A percentile compares a stretch with the other conserved stretches of the same genome.
phyloP scores from a whole-genome alignment of 768 basidiomycete genomes.

The Zangia roseola region DNA sequence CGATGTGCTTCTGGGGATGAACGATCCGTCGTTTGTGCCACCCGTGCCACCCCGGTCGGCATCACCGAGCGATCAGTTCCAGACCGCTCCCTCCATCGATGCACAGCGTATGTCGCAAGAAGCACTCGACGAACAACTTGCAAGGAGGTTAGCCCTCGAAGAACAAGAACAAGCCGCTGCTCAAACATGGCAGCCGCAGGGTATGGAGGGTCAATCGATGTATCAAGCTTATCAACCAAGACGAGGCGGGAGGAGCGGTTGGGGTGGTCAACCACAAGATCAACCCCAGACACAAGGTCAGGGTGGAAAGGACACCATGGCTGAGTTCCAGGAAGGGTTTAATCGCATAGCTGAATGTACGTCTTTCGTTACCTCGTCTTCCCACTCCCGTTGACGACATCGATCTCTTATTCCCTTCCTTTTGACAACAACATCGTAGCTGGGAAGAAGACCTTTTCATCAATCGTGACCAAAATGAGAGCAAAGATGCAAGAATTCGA shows the following conservation, averaged over 20 bases:
- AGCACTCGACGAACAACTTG: conserved; percentile 78
- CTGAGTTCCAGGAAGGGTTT: conserved; percentile 74
- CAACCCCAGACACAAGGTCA: conserved; percentile 13
- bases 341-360: conserved; percentile 75
- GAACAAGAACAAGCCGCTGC: conserved; percentile 37
- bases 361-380: conserved; percentile 22
- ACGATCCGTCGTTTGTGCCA: conserved; percentile 70
- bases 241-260: conserved; percentile 8
- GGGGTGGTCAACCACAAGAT: neutral
- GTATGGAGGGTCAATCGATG: conserved; percentile 4
- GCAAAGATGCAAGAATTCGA: conserved; percentile 85
- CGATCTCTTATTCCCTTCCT: neutral
- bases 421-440: conserved; percentile 35
- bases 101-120: conserved; percentile 45
- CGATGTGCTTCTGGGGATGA: conserved; percentile 80
- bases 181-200: conserved; percentile 20
- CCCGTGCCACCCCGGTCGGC: conserved; percentile 15
- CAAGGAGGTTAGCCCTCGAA: conserved; percentile 67
- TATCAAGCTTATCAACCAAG: conserved; percentile 28
- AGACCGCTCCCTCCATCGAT: conserved; percentile 25
- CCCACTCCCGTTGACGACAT: neutral
- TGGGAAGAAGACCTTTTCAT: conserved; percentile 77
- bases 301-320: conserved; percentile 48
- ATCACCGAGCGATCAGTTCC: neutral
- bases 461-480: conserved; percentile 72